phyloP scores from a whole-genome alignment of 225 moss, liverwort and hornwort species.

The Asterella californica region DNA sequence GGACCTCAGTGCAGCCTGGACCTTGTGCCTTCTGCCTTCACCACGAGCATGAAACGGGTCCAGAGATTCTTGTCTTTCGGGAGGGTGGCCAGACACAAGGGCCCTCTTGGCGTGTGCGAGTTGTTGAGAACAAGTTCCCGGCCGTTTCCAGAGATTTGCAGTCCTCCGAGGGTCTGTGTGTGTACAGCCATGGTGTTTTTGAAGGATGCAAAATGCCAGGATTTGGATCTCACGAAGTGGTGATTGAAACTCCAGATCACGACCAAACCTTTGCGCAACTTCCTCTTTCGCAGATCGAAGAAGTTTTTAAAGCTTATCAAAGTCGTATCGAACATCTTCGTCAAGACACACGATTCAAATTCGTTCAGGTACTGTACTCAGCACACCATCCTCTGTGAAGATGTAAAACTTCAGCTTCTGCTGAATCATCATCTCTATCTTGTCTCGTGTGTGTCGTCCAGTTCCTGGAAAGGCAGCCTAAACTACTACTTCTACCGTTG shows the following conservation, averaged over 20 bases:
- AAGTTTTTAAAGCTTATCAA: constrained; percentile 72
- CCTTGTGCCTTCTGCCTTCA: constrained; percentile 69
- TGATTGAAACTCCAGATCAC: constrained; percentile 78
- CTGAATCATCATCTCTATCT: no score
- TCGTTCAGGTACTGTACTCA: constrained; percentile 50
- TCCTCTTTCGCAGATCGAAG: constrained; percentile 51
- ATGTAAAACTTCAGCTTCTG: background rate
- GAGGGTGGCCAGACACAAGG: constrained; percentile 42
- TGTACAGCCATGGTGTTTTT: constrained; percentile 36
- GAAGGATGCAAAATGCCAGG: constrained; percentile 53
- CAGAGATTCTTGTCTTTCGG: constrained; percentile 58
- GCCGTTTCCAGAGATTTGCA: constrained; percentile 52
- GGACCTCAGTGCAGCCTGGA: constrained; percentile 32
- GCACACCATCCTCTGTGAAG: background rate
- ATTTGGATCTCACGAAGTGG: constrained; percentile 85
- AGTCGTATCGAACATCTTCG: constrained; percentile 49
- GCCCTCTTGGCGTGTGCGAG: constrained; percentile 75
- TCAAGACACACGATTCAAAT: constrained; percentile 60
- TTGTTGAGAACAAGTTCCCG: constrained; percentile 57
- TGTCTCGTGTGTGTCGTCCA: no score
- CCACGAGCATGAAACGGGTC: constrained; percentile 62
- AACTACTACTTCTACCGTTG: no score
- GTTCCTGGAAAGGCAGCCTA: no score
- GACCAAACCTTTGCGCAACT: constrained; percentile 45
- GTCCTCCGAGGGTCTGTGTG: background rate